Evolutionary conservation across 495 filamentous ascomycete genomes (phyloP), one percentile per base, ranked within the genome.

Genomic region (Parachaetomium inaequale): DNA sequence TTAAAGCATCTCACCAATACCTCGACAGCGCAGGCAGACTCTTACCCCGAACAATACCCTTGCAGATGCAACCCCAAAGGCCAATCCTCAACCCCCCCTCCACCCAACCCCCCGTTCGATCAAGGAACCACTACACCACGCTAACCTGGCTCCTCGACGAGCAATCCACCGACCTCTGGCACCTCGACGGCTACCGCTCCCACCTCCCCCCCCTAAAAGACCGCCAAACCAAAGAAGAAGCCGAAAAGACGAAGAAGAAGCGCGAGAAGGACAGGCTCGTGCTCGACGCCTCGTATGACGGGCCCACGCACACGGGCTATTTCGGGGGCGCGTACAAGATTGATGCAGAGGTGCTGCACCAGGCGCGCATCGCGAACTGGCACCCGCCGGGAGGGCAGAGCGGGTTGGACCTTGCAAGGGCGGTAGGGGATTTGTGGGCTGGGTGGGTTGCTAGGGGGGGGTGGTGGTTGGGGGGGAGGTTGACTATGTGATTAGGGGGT

Each of bases 111-210:
- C 12, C 32, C 8, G 10, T 1, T 32, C 28, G 51, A 8, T 38
- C 51, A 11, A 15, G 3, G 15, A 47, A 14, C 25, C 43, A 47
- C 55, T 49, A 34, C 56, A 0, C 11, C 29, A 26, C 43, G 10
- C 56, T 59, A 7, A 15, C n/a, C 56, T 59, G 56, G 56, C 45
- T 50, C 12, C 45, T 59, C 31, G 45, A 59, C n/a, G 56, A 59
- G 43, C 56, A 59, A 29, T 2, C 19, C 45, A 11, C 28, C 21
- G 56, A 59, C 46, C 56, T 59, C 31, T 36, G 14, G 26, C 19
- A 21, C 3, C 56, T 26, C 6, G 43, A 59, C 43, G 43, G 31
- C 23, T 50, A 59, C 56, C 36, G 17, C 36, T 40, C 12, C 12
- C 36, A 40, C 4, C 42, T 15, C n/a, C 38, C 23, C 0, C 38